Base-by-base conservation (phyloP, 352 stramenopile genomes). In the Phytophthora pinifolia region DNA sequence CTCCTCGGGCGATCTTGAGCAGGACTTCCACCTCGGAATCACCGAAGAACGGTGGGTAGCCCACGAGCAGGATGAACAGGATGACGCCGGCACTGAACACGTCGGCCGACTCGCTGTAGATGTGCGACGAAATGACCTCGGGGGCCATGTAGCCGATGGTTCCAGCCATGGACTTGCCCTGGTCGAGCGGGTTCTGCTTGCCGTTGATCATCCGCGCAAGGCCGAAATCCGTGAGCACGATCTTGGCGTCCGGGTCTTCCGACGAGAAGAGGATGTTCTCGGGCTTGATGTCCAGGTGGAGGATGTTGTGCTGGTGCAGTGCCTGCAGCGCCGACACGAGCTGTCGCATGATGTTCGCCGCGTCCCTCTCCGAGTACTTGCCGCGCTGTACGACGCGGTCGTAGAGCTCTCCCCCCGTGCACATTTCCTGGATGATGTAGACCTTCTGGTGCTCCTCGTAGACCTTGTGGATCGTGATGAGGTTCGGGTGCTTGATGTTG, bases 21-120 rank as follows among this genome's bases (percentile, higher is more conserved):
- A 89, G 39, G n/a, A 84, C 86, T 56, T 89, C 79, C 22, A 89
- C 74, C 39, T 89, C 79, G 10, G 73, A 84, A 43, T 88, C 82
- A 6, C 82, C 82, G 33, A 68, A 73, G 65, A 92, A 92, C 12
- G 82, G 82, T 20, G 79, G 82, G 53, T 92, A 92, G 1, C 82
- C 82, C 0, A 92, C 82, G 9, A 92, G 54, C 50, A 92, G 34
- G 33, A 92, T 89, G 65, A 87, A 92, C 36, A 92, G 45, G 46
- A 89, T 92, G 17, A 92, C 82, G n/a, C 82, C 82, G 25, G 82
- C 75, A 44, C 79, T 89, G 54, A 92, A 92, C 7, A 92, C 82
- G 43, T 92, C 82, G 14, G 79, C 79, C 8, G 79, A 74, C 12
- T 79, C 65, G 10, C 77, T 77, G 70, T 92, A 92, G 39, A 64